Conservation (phyloP, 108 stramenopile genomes). For the Fistulifera solaris region DNA sequence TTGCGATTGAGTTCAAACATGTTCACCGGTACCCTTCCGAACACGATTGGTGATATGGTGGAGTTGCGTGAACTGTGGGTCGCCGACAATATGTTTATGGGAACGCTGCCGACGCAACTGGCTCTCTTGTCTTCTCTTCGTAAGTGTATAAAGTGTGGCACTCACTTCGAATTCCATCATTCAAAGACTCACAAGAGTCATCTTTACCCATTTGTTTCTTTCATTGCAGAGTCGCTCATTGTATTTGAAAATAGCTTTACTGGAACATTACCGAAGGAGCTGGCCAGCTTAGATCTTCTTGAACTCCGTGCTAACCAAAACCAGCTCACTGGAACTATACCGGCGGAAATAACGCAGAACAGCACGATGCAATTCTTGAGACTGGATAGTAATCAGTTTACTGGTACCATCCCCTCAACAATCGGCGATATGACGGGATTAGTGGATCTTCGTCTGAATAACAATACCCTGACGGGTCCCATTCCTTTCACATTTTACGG, state of each 20-base stretch:
- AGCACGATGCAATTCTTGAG: constrained; percentile 15
- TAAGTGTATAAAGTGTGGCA: constrained; percentile 11
- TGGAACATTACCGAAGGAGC: constrained; percentile 22
- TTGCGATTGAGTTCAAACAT: constrained; percentile 11
- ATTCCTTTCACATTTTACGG: constrained; percentile 46
- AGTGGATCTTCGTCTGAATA: constrained; percentile 20
- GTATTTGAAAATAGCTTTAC: constrained; percentile 23
- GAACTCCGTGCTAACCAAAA: background rate
- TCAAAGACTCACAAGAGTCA: too few relatives aligned
- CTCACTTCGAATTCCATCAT: too few relatives aligned
- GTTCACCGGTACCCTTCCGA: constrained; percentile 29
- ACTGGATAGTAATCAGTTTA: constrained; percentile 22
- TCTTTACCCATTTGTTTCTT: too few relatives aligned
- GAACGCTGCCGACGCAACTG: constrained; percentile 23
- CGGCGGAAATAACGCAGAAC: background rate
- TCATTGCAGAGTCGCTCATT: constrained; percentile 16
- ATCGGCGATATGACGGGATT: constrained; percentile 19
- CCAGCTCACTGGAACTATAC: background rate
- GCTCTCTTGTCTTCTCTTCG: constrained; percentile 8
- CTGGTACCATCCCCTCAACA: constrained; percentile 18
- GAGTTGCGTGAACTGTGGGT: constrained; percentile 30
- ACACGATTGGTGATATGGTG: constrained; percentile 4
- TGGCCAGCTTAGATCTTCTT: constrained; percentile 18
- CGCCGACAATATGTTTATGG: constrained; percentile 23
- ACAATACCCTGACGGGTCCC: constrained; percentile 28